phyloP scores from a whole-genome alignment of 257 asterid genomes.

The Scutellaria baicalensis region DNA sequence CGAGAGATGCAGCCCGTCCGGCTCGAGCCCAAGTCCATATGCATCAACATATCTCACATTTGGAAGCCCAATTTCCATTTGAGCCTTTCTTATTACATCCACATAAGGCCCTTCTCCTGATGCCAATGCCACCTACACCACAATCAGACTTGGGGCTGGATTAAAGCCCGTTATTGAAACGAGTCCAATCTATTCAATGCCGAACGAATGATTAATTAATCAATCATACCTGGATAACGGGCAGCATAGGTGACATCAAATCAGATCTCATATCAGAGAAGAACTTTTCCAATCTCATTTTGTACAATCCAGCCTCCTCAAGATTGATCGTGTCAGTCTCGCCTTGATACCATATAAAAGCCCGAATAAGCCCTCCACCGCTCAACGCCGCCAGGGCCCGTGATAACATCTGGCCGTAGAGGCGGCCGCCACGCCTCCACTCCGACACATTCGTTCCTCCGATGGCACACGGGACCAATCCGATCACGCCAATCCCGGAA shows the following conservation, averaged over 20 bases:
- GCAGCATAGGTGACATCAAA: constrained; percentile 22
- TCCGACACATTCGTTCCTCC: constrained; percentile 53
- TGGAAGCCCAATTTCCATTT: constrained; percentile 28
- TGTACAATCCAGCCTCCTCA: constrained; percentile 29
- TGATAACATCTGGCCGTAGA: constrained; percentile 33
- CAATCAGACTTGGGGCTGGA: not conserved
- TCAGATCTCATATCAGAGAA: constrained; percentile 36
- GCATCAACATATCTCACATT: constrained; percentile 58
- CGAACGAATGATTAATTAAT: too few species aligned
- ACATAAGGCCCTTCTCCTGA: constrained; percentile 44
- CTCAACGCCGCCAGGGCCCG: constrained; percentile 38
- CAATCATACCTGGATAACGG: constrained; percentile 30
- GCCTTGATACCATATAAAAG: constrained; percentile 65
- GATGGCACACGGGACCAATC: constrained; percentile 73
- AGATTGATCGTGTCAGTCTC: constrained; percentile 39
- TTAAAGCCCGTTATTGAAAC: not conserved
- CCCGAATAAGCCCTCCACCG: constrained; percentile 37
- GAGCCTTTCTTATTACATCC: constrained; percentile 44
- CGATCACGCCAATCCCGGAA: constrained; percentile 41
- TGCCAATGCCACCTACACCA: constrained; percentile 49
- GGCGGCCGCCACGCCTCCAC: constrained; percentile 40
- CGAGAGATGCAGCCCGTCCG: constrained; percentile 45
- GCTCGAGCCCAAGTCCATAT: constrained; percentile 30
- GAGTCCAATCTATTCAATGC: not conserved
- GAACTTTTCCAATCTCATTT: constrained; percentile 27